Percentiles rank a stretch among this genome's conserved stretches.
phyloP scores from a whole-genome alignment of 176 grass and related monocot genomes.

The Bromus sterilis region DNA sequence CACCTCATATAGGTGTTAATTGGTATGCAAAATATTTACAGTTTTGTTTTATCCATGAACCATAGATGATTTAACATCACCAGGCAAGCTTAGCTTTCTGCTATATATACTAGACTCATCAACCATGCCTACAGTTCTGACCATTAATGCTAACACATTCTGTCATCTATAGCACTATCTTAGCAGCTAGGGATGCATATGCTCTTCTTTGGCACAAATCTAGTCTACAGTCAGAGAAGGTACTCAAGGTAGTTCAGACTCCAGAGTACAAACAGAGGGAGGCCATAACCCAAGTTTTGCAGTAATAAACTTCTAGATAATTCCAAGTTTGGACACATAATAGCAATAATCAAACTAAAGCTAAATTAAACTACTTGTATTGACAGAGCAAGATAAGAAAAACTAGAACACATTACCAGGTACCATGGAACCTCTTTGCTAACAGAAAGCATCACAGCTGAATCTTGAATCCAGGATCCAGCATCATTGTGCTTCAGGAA shows the following conservation, averaged over 20 bases:
- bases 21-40: background rate
- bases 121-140: background rate
- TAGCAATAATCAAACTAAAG: background rate
- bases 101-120: background rate
- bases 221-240: background rate
- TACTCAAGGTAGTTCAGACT: background rate
- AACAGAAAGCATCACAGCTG: conserved; percentile 69
- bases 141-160: background rate
- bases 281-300: background rate
- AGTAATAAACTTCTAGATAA: background rate
- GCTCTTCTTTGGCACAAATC: background rate
- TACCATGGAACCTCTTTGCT: conserved; percentile 96
- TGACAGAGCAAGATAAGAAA: background rate
- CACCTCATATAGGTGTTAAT: background rate
- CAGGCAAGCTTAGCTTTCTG: background rate
- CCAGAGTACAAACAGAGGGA: background rate
- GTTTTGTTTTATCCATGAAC: background rate
- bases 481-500: conserved; percentile 96
- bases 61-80: background rate
- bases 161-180: background rate
- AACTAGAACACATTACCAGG: conserved; percentile 49
- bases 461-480: conserved; percentile 98
- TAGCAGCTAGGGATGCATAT: background rate
- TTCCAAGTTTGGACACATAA: background rate
- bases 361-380: background rate